Evolutionary conservation across 768 basidiomycete genomes (phyloP), one percentile per base, ranked within the genome.

Genomic region (Lactarius indigo): DNA sequence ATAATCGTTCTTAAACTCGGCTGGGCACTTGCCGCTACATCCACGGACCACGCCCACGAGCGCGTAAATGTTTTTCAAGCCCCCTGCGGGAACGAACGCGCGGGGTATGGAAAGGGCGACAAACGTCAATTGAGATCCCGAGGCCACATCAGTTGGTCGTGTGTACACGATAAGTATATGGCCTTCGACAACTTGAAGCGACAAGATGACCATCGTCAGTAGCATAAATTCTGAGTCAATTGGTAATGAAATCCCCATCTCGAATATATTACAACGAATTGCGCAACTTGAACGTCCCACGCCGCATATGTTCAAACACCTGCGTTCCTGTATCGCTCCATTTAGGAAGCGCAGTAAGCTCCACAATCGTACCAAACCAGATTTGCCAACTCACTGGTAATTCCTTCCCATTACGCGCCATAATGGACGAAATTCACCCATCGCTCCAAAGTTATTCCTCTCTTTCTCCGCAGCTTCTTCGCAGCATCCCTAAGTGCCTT

Each of bases 61-160:
- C 88, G 31, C 90, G 85, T 23, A 91, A 80, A 72, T 88, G 88
- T 76, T 91, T 92, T 0, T 89, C 89, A 3, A 86, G 77, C 2
- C 88, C 88, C 1, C 90, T 89, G 61, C 88, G 82, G 61, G 86
- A 84, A 72, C 81, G 83, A 31, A 84, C 81, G 64, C 84, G 76
- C 0, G 85, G 68, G 23, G 28, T 30, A 15, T 37, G 30, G 13
- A 54, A n/a, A 1, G 47, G 37, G 31, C 37, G 39, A 13, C 61
- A 2, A 62, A 6, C 2, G 57, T 20, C 13, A 50, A 42, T 54
- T 42, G 30, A 15, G 50, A 17, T 26, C 15, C 13, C 8, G 52
- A 33, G 31, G 7, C 31, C 20, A 47, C n/a, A 44, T 44, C 20
- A 44, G 20, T 44, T 8, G 15, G 8, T 47, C n/a, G 44, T n/a